A percentile compares a stretch with the other conserved stretches of the same genome.
These are phyloP conservation scores for Vickermania ingenoplastis DNA, from an alignment of 208 protist species.

Conservation along the genomic window DNA sequence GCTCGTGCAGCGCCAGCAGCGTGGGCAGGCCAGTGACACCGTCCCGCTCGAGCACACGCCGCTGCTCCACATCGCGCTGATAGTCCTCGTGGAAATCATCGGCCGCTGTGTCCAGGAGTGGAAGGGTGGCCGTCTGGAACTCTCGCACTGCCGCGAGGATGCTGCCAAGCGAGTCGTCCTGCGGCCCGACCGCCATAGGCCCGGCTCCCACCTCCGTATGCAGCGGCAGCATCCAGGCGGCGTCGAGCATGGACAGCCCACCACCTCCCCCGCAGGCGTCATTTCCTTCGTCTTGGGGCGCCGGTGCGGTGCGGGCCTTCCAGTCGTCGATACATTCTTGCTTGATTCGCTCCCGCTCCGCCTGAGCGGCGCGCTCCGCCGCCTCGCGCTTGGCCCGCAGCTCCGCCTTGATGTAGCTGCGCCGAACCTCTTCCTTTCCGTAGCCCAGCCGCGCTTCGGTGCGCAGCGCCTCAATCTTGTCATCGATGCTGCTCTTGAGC, in stretches of 20 bases:
- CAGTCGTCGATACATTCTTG: slow-evolving; percentile 1
- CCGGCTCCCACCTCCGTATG: not conserved
- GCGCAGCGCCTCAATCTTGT: slow-evolving; percentile 14
- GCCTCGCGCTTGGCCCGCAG: slow-evolving; percentile 11
- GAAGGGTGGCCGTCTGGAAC: not conserved
- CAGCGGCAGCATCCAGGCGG: too few relatives aligned
- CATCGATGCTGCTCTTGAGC: slow-evolving; percentile 9
- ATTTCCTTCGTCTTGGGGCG: too few relatives aligned
- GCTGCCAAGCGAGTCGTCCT: not conserved
- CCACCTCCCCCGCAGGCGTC: too few relatives aligned
- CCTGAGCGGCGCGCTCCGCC: not conserved
- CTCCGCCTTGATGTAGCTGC: slow-evolving; percentile 26
- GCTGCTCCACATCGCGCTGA: not conserved
- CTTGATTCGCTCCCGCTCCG: not conserved
- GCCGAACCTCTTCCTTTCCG: slow-evolving; percentile 23
- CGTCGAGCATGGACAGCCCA: too few relatives aligned
- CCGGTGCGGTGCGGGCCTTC: not conserved
- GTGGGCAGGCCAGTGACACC: not conserved
- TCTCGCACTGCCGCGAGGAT: not conserved
- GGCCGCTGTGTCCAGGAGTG: not conserved
- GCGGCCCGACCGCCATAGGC: not conserved
- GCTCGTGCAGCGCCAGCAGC: not conserved
- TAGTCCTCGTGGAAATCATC: not conserved
- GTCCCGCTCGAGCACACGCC: not conserved
- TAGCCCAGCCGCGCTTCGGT: slow-evolving; percentile 22